Base-by-base conservation (phyloP, 371 early-diverging fungal genomes). In the Mucor indicus region DNA sequence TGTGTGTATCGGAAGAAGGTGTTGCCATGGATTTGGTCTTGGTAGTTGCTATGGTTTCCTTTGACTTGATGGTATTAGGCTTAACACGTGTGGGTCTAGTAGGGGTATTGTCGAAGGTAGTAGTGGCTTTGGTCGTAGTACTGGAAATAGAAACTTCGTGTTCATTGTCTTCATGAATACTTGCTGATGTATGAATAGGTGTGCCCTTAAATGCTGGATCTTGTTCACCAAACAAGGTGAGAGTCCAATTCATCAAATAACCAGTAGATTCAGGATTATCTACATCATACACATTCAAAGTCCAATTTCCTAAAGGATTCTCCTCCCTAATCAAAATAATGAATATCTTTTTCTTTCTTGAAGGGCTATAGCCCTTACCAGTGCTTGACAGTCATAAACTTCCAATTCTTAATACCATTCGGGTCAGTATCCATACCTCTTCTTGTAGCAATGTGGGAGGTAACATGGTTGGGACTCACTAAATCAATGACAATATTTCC, bases 361-460 rank as follows among this genome's bases (percentile, higher is more conserved):
- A n/a, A n/a, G n/a, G n/a, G n/a, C n/a, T n/a, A n/a, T n/a, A n/a
- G 0, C 12, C 32, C 75, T 56, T 70, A 89, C 98, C 98, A 98
- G 53, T 96, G 96, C 70, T 89, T 92, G 22, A 97, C 94, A 30
- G 81, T 82, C 92, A 93, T 93, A 45, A 96, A 90, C 15, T 90
- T 93, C 97, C 98, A 97, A 53, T 88, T 77, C 13, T 32, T n/a
- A 33, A 93, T 89, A 7, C 98, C 98, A n/a, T 60, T 63, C 4
- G 53, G 48, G 62, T 78, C 76, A n/a, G 42, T 55, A 60, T 98
- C 98, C 22, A 51, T 50, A 9, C 57, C 73, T 11, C 98, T 67
- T 24, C 72, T 52, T 0, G 84, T 79, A 0, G 85, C 90, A 36
- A 98, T 61, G 37, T 82, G 59, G 13, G 90, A 87, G 19, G 70